Base-by-base conservation (phyloP, 2,329 filamentous ascomycete genomes). In the Talaromyces sp. region DNA sequence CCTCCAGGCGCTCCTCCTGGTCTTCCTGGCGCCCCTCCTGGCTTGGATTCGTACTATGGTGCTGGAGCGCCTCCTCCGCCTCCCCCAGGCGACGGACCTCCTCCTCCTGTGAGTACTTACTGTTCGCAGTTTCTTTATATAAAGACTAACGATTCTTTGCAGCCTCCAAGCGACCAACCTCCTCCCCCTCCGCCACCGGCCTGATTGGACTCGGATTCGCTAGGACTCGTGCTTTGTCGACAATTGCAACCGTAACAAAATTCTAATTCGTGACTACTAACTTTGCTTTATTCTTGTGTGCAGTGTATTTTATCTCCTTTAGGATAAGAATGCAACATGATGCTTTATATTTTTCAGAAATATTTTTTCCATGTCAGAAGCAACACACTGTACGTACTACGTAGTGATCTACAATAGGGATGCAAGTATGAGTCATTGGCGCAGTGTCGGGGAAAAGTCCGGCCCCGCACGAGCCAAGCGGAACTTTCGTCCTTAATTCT, bases 141-240 rank as follows among this genome's bases (percentile, higher is more conserved):
- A 60, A 59, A 68, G 70, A 66, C 71, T 58, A 19, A 21, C 46
- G 56, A n/a, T n/a, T 21, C 1, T 46, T 13, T 62, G 55, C 61
- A 76, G 65, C 77, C 78, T 46, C 80, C 80, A 17, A 82, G 82
- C 66, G 83, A 86, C 61, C 80, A 81, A 63, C 84, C 83, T 64
- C 86, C 86, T 24, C 86, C 89, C 26, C 86, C 86, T 41, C 83
- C 83, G 58, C 85, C 86, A 46, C 72, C 75, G n/a, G 69, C 71
- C 56, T 76, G 35, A 61, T 55, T 3, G 43, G 43, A 24, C 19
- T 46, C 21, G 43, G 19, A 46, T 24, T 46, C 19, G 43, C 43
- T 19, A 46, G 43, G 43, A 46, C 43, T 46, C 4, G 8, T 24
- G 43, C 19, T 24, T 50, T 52, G 49, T 52, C 49, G 49, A 52